Percentiles rank a stretch among this genome's conserved stretches.
Evolutionary conservation across 805 yeast species (phyloP).

Genomic region (Starmerella powellii): DNA sequence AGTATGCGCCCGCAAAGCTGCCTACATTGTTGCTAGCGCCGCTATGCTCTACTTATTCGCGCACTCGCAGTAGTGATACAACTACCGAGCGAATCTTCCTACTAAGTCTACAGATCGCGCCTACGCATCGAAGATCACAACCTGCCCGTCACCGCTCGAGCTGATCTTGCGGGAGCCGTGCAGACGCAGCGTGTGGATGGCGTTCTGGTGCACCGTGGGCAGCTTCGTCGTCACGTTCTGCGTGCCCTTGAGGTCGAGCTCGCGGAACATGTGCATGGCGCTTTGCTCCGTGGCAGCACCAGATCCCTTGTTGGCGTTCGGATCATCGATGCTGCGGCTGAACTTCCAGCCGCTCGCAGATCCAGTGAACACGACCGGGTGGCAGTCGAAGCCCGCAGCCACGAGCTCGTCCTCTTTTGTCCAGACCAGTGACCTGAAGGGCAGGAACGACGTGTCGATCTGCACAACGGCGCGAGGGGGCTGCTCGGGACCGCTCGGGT

Average conservation of each 20-base stretch:
- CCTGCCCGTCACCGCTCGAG: slow-evolving; percentile 83
- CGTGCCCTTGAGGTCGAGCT: slow-evolving; percentile 88
- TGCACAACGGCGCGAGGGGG: slow-evolving; percentile 51
- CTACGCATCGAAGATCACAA: slow-evolving; percentile 59
- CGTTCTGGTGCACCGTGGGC: slow-evolving; percentile 80
- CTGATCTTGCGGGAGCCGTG: slow-evolving; percentile 42
- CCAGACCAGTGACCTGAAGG: slow-evolving; percentile 69
- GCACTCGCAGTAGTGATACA: too few relatives aligned
- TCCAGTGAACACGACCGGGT: slow-evolving; percentile 76
- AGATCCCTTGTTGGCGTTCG: slow-evolving; percentile 27
- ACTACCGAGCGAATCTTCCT: too few relatives aligned
- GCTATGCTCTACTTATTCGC: too few relatives aligned
- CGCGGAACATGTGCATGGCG: slow-evolving; percentile 79
- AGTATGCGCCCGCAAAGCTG: too few relatives aligned
- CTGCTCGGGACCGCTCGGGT: slow-evolving; percentile 54
- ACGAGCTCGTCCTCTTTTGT: slow-evolving; percentile 52
- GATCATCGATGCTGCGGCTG: slow-evolving; percentile 53
- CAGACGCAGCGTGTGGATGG: slow-evolving; percentile 51
- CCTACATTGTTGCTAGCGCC: not conserved
- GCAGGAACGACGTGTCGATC: slow-evolving; percentile 57
- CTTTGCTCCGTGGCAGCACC: slow-evolving; percentile 42
- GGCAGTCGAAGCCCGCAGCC: slow-evolving; percentile 88
- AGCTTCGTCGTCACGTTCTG: slow-evolving; percentile 38
- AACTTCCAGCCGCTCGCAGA: slow-evolving; percentile 48
- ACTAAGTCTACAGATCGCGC: too few relatives aligned